Base-by-base conservation (phyloP, 2,329 filamentous ascomycete genomes). In the Leptographium galeiforme region DNA sequence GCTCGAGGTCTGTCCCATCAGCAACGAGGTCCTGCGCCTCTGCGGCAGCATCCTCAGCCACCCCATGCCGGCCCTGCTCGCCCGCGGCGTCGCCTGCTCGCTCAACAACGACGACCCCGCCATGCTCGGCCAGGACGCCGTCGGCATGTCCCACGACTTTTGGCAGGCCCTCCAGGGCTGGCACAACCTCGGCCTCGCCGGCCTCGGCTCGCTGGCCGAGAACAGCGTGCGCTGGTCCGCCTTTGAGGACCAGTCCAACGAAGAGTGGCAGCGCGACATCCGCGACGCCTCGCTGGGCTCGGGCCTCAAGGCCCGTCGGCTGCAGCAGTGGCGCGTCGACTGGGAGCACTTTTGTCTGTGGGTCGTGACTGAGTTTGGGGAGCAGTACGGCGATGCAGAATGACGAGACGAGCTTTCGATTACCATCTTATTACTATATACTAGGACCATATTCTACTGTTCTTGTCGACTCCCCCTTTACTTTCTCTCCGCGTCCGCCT, bases 341-440 rank as follows among this genome's bases (percentile, higher is more conserved):
- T 97, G 90, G 81, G 91, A 97, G 72, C 77, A 80, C 63, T 97
- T 93, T 64, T 97, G 90, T 63, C 75, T 89, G 52, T 96, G 89
- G 89, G 75, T 97, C 46, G 85, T 95, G 11, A 74, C 82, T 40
- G 87, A 95, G 69, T 95, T 78, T 61, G 76, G 72, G 10, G 73
- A 76, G 0, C 81, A 90, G 67, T 91, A 79, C 53, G 72, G 66
- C 38, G 65, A 67, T 12, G 63, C 61, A 48, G 33, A 50, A 12
- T 44, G 34, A 30, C 11, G 18, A n/a, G 8, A 49, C 25, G n/a
- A n/a, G n/a, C n/a, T n/a, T 25, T 25, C 25, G 2, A 25, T 25
- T 25, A 25, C 25, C 25, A 25, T 25, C 25, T 5, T 25, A 25
- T 25, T 25, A 25, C 25, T 5, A 25, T 25, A n/a, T n/a, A n/a